Evolutionary conservation across 306 rosid genomes (phyloP), one percentile per base, ranked within the genome.

Genomic region (Gastrolobium bilobum): DNA sequence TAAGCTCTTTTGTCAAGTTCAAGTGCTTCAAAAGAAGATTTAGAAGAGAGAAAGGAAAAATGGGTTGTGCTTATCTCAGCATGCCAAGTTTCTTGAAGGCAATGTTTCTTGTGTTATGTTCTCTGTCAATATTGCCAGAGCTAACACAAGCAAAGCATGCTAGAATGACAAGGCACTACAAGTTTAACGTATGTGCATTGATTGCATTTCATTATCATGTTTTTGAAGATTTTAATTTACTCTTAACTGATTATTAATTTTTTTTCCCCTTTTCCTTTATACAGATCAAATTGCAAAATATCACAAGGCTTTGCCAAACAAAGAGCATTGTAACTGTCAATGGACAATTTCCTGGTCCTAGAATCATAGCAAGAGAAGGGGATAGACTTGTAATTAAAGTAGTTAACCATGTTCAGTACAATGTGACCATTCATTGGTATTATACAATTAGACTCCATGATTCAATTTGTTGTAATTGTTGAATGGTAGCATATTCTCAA

Each of bases 301-400:
- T 90, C 2, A 92, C 91, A 30, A 89, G 95, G 56, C 88, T 90
- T 29, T 90, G 95, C 77, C 88, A 90, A 60, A 90, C 92, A 38
- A 92, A 92, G 86, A 90, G 87, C 87, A 84, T 87, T 77, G 82
- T 87, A 33, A 90, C 93, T 1, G 97, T 90, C 4, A 92, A 92
- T 30, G 93, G 95, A 30, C 81, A 78, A 77, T 89, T 77, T 69
- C 95, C 95, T 0, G 92, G 95, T 58, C 95, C 97, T 43, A 73
- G 86, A 53, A 86, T 92, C 82, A 77, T 89, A n/a, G 92, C 97
- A 29, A 83, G 97, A 82, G 97, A 92, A 86, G 95, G 97, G 1
- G 92, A 92, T 8, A 83, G 92, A 63, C 76, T 90, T 1, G 57
- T 84, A 26, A 71, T 92, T 37, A 80, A 89, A 87, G 95, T 92